Percentiles rank a stretch among this genome's conserved stretches.
Conservation (phyloP, 805 yeast species). For the Candida caryicola region DNA sequence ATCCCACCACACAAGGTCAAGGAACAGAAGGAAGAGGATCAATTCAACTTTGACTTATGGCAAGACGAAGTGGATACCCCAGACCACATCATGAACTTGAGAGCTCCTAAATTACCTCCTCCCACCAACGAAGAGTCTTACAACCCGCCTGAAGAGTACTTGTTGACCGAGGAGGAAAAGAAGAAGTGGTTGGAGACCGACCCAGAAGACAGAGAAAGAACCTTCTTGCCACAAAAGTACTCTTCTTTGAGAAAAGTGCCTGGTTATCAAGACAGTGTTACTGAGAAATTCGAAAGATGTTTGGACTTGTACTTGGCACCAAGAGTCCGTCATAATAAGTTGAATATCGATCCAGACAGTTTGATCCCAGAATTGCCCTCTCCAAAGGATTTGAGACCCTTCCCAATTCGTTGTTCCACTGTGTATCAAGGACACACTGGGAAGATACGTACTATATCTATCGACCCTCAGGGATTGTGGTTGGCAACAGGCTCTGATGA, state of each 20-base stretch:
- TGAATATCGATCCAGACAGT: slow-evolving; percentile 93
- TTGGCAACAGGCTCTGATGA: slow-evolving; percentile 98
- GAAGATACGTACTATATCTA: slow-evolving; percentile 73
- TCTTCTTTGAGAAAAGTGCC: slow-evolving; percentile 86
- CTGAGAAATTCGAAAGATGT: slow-evolving; percentile 93
- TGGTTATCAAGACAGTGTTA: slow-evolving; percentile 78
- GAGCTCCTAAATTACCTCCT: slow-evolving; percentile 94
- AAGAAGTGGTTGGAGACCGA: slow-evolving; percentile 67
- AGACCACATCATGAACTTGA: slow-evolving; percentile 85
- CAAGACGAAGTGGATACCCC: slow-evolving; percentile 49
- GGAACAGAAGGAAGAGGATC: slow-evolving; percentile 51
- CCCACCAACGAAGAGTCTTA: slow-evolving; percentile 96
- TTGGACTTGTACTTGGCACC: slow-evolving; percentile 94
- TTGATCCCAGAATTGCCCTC: slow-evolving; percentile 95
- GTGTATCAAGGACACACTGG: slow-evolving; percentile 80
- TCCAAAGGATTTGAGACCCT: slow-evolving; percentile 93
- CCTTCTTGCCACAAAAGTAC: slow-evolving; percentile 80
- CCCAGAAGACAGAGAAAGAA: slow-evolving; percentile 73
- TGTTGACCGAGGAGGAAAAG: slow-evolving; percentile 74
- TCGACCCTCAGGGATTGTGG: slow-evolving; percentile 91
- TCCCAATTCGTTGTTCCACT: slow-evolving; percentile 89
- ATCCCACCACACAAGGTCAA: slow-evolving; percentile 65
- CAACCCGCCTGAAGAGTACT: slow-evolving; percentile 95
- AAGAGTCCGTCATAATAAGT: slow-evolving; percentile 84
- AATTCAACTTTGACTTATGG: slow-evolving; percentile 79